Base-by-base conservation (phyloP, 2,329 filamentous ascomycete genomes). In the Diaporthe sp. region DNA sequence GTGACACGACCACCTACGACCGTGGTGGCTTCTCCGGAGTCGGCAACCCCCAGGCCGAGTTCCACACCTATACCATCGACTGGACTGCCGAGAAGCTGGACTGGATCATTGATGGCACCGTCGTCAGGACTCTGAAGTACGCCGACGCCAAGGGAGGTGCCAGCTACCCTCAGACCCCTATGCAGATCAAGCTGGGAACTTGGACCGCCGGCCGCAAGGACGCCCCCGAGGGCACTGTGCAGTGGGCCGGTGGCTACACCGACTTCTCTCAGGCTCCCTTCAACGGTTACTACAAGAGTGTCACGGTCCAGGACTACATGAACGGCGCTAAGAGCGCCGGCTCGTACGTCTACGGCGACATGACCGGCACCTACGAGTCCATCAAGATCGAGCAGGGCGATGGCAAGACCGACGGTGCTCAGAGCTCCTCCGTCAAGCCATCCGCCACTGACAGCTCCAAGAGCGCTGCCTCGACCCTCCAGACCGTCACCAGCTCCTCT, bases 121-220 rank as follows among this genome's bases (percentile, higher is more conserved):
- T 84, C 34, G 81, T 88, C 34, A 88, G 89, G 75, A 87, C 85
- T 4, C 85, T 88, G 37, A 83, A 83, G 68, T 80, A 87, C 51
- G 85, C 89, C 62, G 85, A 85, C 12, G 83, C 86, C 74, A 85
- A 86, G 67, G 89, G 89, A 76, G 90, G 90, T 76, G 83, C 85
- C 75, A 87, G 86, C 82, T 95, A 89, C 84, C 93, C 93, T 2
- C 93, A 94, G 84, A 93, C 92, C 0, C 93, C 93, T 13, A 93
- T 92, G 89, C 89, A 89, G 73, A 81, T 93, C 79, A 92, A 92
- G 85, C 85, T 93, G 68, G 91, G 92, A 69, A 88, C 88, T 77
- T 91, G 89, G 87, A 83, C 88, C 59, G 88, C 85, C 31, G 89
- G 88, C 78, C 80, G 86, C 79, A 82, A 88, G 78, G 82, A 84